Base-by-base conservation (phyloP, 1,139 yeast species). In the Hemisphaericaspora xylofermentans region DNA sequence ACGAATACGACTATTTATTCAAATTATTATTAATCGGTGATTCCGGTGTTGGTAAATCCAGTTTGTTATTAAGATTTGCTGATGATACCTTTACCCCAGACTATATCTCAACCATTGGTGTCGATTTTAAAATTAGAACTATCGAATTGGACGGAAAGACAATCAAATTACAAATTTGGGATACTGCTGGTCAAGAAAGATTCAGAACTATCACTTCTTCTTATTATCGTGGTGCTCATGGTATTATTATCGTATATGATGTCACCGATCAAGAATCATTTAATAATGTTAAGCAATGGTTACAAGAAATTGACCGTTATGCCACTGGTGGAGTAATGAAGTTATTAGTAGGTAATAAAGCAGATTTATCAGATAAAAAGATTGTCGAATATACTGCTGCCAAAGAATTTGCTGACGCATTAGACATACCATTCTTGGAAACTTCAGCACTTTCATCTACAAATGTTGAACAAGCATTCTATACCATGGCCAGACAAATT, bases 301-400 rank as follows among this genome's bases (percentile, higher is more conserved):
- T 93, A 66, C 98, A 91, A 71, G 98, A 93, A 68, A 93, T 93
- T 59, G 98, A 93, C 69, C 85, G 98, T 59, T 93, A 91, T 68
- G 98, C 98, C 45, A 91, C 97, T 18, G 95, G 95, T 49, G 96
- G 97, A 34, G 98, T 93, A 39, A 86, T 88, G 84, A 93, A 93
- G 73, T 76, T 93, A 63, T 76, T 93, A 53, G 98, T 93, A 38
- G 98, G 98, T 57, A 93, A 93, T 75, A 93, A 93, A 76, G 91
- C 96, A 47, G 98, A 93, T 70, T 76, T 93, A 64, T 76, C 87
- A 38, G 97, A 91, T 61, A 88, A 91, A 75, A 88, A 91, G 73
- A 93, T 88, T 42, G 98, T 93, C 43, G 98, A 94, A 61, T 89
- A 87, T 67, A 87, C 95, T 44, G 93, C 88, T 42, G 98, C 98